Conservation (phyloP, 1,284 basidiomycete species). For the Marasmius oreades region DNA sequence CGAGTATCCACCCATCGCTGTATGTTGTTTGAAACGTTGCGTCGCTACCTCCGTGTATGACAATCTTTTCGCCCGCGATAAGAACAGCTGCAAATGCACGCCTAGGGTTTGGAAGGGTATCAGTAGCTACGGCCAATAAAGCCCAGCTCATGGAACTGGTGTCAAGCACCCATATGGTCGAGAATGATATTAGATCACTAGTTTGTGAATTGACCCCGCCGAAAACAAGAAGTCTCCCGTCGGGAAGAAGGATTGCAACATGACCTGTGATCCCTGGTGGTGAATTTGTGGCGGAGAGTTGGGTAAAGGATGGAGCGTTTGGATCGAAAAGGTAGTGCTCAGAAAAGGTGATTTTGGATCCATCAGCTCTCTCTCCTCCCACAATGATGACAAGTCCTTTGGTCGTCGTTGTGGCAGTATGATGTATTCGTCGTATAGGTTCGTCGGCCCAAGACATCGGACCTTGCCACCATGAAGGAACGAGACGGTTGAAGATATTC, state of each 20-base stretch:
- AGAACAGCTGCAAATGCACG: constrained; percentile 63
- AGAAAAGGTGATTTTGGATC: constrained; percentile 58
- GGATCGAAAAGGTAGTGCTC: constrained; percentile 67
- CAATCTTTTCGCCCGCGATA: constrained; percentile 50
- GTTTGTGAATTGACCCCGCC: constrained; percentile 64
- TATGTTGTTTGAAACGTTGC: constrained; percentile 49
- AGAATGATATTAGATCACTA: constrained; percentile 49
- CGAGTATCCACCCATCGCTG: constrained; percentile 74
- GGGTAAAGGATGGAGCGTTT: constrained; percentile 45
- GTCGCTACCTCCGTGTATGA: constrained; percentile 80
- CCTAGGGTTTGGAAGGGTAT: constrained; percentile 53
- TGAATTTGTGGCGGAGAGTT: constrained; percentile 49
- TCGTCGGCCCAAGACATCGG: constrained; percentile 57
- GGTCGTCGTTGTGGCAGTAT: constrained; percentile 52
- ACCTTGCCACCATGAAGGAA: constrained; percentile 47
- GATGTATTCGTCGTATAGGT: constrained; percentile 71
- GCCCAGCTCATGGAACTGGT: constrained; percentile 57
- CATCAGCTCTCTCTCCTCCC: constrained; percentile 76
- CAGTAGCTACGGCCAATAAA: constrained; percentile 33
- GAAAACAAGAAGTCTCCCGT: constrained; percentile 70
- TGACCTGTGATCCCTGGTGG: constrained; percentile 74
- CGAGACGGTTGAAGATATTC: constrained; percentile 33
- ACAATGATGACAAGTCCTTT: constrained; percentile 57
- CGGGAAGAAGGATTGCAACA: constrained; percentile 57
- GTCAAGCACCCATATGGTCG: constrained; percentile 62